Conservation (phyloP, 1,284 basidiomycete species). For the Agroathelia rolfsii region DNA sequence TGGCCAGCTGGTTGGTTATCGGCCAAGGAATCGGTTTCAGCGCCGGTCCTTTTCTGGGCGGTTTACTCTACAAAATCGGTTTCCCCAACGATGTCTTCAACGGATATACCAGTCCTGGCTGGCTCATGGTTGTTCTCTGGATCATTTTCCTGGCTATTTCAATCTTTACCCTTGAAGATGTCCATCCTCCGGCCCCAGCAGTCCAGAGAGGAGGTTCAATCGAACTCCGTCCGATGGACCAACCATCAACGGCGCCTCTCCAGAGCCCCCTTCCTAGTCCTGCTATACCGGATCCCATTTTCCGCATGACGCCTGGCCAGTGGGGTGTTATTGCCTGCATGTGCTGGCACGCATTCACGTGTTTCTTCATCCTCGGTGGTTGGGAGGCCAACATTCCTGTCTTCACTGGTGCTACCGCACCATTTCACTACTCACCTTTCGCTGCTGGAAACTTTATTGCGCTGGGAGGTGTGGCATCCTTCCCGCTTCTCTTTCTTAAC, state of each 20-base stretch:
- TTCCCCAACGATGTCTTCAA: conserved; percentile 42
- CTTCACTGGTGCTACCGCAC: conserved; percentile 34
- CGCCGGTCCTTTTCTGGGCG: conserved; percentile 57
- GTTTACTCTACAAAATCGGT: conserved; percentile 49
- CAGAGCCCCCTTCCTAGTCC: conserved; percentile 1
- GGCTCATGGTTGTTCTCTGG: conserved; percentile 53
- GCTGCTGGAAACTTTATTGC: conserved; percentile 64
- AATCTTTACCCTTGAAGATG: conserved; percentile 42
- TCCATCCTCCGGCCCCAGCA: too few relatives aligned
- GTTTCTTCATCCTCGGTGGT: conserved; percentile 62
- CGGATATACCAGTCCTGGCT: conserved; percentile 58
- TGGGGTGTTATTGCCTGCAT: conserved; percentile 51
- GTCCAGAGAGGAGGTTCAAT: conserved; percentile 13
- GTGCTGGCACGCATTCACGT: conserved; percentile 67
- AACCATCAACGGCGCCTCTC: background rate
- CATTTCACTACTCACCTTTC: conserved; percentile 50
- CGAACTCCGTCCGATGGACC: conserved; percentile 10
- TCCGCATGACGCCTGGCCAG: conserved; percentile 25
- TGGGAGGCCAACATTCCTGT: conserved; percentile 69
- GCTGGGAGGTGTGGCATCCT: conserved; percentile 48
- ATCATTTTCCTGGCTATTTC: conserved; percentile 38
- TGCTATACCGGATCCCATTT: conserved; percentile 13
- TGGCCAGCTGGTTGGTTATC: conserved; percentile 54
- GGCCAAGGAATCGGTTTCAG: conserved; percentile 57
- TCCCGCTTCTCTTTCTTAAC: conserved; percentile 60